phyloP scores from a whole-genome alignment of 208 protist genomes.

The Leishmania mexicana region DNA sequence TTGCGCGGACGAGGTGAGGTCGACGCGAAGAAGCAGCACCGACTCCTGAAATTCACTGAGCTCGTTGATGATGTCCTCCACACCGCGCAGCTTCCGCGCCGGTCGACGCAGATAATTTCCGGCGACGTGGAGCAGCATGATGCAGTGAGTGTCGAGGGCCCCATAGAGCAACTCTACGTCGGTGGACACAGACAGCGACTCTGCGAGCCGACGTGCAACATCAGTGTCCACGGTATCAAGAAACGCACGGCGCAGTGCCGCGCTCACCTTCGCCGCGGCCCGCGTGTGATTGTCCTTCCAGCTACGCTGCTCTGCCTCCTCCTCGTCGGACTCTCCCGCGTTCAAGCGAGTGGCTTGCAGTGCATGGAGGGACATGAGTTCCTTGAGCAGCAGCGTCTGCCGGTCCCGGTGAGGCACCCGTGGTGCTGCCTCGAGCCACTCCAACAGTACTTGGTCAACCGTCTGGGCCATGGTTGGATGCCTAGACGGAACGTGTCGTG shows the following conservation, averaged over 20 bases:
- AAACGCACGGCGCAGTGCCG: constrained; percentile 16
- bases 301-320: background rate
- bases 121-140: constrained; percentile 32
- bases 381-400: constrained; percentile 27
- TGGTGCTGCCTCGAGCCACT: constrained; percentile 24
- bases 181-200: constrained; percentile 34
- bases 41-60: constrained; percentile 57
- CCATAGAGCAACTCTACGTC: constrained; percentile 32
- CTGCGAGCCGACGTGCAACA: constrained; percentile 27
- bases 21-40: constrained; percentile 31
- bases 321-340: background rate
- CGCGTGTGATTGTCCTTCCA: constrained; percentile 1
- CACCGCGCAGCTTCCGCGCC: constrained; percentile 18
- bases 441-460: constrained; percentile 24
- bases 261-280: constrained; percentile 15
- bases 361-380: constrained; percentile 23
- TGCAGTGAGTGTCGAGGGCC: constrained; percentile 30
- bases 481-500: background rate
- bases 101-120: constrained; percentile 19
- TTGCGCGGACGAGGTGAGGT: constrained; percentile 14
- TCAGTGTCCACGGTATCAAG: constrained; percentile 34
- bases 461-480: constrained; percentile 7
- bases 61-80: constrained; percentile 55
- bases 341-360: background rate
- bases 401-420: constrained; percentile 29